Base-by-base conservation (phyloP, 768 basidiomycete species). In the Pulveroboletus sp. region DNA sequence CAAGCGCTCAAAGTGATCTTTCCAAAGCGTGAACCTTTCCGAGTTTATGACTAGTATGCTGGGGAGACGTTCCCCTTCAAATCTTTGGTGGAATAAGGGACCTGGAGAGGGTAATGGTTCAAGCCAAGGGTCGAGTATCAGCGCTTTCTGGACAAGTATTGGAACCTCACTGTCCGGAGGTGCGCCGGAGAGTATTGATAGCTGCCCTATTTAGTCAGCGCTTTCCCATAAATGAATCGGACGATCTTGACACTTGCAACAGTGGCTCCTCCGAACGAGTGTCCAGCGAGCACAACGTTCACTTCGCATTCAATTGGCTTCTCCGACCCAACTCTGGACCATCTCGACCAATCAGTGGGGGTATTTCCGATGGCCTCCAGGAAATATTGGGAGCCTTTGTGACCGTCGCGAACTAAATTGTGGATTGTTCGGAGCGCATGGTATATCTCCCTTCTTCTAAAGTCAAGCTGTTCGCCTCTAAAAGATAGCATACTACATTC, bases 101-200 rank as follows among this genome's bases (percentile, higher is more conserved):
- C 81, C 82, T 28, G 80, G 86, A 35, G 73, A 64, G 7, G 83
- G 76, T 21, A 90, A 60, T 15, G 89, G 87, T 49, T 92, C 88
- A 8, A 92, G 68, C 90, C 91, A 93, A 17, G 91, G 91, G 67
- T 93, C 91, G 15, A 89, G 75, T 18, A 85, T 72, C 18, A 93
- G 61, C 8, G 76, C 80, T 41, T 78, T 76, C 6, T 71, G 66
- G 43, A 87, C 68, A 0, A 83, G 83, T 47, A 91, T 72, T 3
- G 58, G 62, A 11, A 61, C 39, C 49, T 76, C 70, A 3, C 65
- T 66, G 26, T 64, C 63, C 15, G 76, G 73, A 6, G 81, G 74
- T 24, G 69, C 58, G 3, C 71, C 73, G 21, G 83, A 81, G 10
- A 86, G 69, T 8, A 85, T 62, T 9, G 79, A 78, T 37, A 86